phyloP scores from a whole-genome alignment of 164 flowering plant species.

The Cinnamomum chago region DNA sequence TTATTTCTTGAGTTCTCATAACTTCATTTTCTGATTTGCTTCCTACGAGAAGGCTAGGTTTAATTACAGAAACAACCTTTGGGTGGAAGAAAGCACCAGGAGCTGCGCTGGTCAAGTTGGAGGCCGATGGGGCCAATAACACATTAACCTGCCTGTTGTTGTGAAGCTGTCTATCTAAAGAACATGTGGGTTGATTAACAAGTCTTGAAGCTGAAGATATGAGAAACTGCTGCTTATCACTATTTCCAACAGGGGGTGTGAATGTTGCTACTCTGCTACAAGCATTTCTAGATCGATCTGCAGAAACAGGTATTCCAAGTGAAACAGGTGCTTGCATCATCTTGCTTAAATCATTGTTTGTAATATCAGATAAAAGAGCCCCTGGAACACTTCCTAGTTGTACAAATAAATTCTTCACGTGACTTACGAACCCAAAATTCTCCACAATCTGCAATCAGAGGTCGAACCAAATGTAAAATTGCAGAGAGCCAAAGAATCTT shows the following conservation, averaged over 20 bases:
- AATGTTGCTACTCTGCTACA: slow-evolving; percentile 15
- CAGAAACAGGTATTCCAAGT: slow-evolving; percentile 19
- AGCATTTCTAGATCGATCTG: slow-evolving; percentile 16
- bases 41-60: slow-evolving; percentile 14
- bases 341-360: slow-evolving; percentile 22
- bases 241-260: slow-evolving; percentile 11
- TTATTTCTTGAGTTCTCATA: slow-evolving; percentile 34
- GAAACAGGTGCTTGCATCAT: slow-evolving; percentile 23
- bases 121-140: slow-evolving; percentile 19
- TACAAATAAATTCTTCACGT: slow-evolving; percentile 58
- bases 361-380: slow-evolving; percentile 37
- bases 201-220: slow-evolving; percentile 16
- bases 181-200: slow-evolving; percentile 24
- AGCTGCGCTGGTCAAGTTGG: slow-evolving; percentile 12
- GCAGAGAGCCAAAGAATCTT: no score
- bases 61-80: slow-evolving; percentile 14
- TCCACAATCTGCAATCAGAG: slow-evolving; percentile 65
- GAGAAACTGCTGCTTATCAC: slow-evolving; percentile 24
- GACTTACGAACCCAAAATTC: slow-evolving; percentile 54
- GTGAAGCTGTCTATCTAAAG: slow-evolving; percentile 14
- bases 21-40: slow-evolving; percentile 19
- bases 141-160: slow-evolving; percentile 18
- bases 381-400: slow-evolving; percentile 63
- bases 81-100: slow-evolving; percentile 16
- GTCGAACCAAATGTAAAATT: no score